Evolutionary conservation across 2,329 filamentous ascomycete genomes (phyloP), one percentile per base, ranked within the genome.

Genomic region (Trichoderma sp.): DNA sequence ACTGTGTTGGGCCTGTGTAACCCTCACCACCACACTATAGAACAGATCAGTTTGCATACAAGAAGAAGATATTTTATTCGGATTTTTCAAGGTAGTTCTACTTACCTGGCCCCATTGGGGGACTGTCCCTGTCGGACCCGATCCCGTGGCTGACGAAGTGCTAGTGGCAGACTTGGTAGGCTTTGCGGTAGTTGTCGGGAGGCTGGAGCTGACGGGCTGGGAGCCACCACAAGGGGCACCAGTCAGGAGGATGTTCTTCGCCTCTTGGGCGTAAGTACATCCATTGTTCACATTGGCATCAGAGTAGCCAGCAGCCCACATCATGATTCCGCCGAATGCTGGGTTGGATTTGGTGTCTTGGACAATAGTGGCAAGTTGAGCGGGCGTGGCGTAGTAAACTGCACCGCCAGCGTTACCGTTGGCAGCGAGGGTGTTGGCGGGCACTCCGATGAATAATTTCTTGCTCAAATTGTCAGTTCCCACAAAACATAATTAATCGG

Each of bases 251-350:
- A 64, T 64, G 12, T 55, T 66, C n/a, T 66, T 66, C 6, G 43
- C 63, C n/a, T 66, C 63, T 23, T 66, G 63, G 6, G 63, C 63
- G 43, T 53, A 66, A 11, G 50, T 66, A 15, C 43, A 50, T 50
- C 63, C 63, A 20, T 66, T 66, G 43, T 34, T 47, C 43, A 66
- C 63, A 13, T 66, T 66, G 2, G 63, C 26, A n/a, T 66, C 63
- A 12, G 28, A 55, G 20, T 55, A 66, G 7, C 43, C 43, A 12
- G 63, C 63, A 23, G 55, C 63, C 63, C 47, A 66, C 47, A 66
- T 53, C 63, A 66, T 66, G 5, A 66, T 55, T 11, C 63, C 63
- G 23, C 63, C 63, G 20, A 55, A 55, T 11, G 30, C 43, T 4
- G 63, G 63, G 63, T 20, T 66, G 6, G 63, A 66, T 15, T 36